Evolutionary conservation across 2,329 filamentous ascomycete genomes (phyloP).

Genomic region (Colletotrichum agaves): DNA sequence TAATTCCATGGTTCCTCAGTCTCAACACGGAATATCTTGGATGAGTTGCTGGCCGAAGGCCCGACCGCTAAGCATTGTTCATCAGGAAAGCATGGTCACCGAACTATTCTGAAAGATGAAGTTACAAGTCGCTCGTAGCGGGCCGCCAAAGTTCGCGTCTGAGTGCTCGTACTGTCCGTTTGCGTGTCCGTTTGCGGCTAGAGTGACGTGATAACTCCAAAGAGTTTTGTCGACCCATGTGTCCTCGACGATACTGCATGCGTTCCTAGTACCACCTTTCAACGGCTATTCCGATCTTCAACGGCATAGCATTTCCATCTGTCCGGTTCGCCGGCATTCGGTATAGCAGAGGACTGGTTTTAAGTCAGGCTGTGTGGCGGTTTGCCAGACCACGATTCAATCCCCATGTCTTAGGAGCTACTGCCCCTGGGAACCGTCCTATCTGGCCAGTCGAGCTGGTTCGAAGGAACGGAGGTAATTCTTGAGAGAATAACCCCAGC

Average conservation of each 20-base stretch:
- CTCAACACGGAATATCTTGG: neutral
- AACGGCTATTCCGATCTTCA: constrained; percentile 13
- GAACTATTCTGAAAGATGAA: neutral
- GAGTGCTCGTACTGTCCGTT: constrained; percentile 11
- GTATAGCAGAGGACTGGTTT: neutral
- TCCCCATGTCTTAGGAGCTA: too few species aligned
- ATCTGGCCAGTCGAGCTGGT: too few species aligned
- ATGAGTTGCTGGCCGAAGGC: neutral
- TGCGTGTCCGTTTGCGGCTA: constrained; percentile 31
- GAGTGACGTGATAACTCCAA: constrained; percentile 7
- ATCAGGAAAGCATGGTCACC: neutral
- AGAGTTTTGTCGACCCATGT: constrained; percentile 3
- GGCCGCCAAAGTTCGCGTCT: neutral
- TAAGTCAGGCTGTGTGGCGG: neutral
- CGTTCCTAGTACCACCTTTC: neutral
- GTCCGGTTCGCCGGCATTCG: neutral
- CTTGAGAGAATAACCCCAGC: too few species aligned
- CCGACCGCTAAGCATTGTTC: neutral
- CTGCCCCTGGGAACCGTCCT: too few species aligned
- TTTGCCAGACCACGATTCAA: neutral
- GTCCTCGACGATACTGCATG: neutral
- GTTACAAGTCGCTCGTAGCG: constrained; percentile 1
- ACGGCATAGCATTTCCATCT: constrained; percentile 2
- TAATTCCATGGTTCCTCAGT: neutral
- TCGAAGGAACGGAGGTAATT: too few species aligned